These are phyloP conservation scores for Kwoniella mangroviensis DNA, from an alignment of 768 basidiomycete genomes.

Conservation along the genomic window DNA sequence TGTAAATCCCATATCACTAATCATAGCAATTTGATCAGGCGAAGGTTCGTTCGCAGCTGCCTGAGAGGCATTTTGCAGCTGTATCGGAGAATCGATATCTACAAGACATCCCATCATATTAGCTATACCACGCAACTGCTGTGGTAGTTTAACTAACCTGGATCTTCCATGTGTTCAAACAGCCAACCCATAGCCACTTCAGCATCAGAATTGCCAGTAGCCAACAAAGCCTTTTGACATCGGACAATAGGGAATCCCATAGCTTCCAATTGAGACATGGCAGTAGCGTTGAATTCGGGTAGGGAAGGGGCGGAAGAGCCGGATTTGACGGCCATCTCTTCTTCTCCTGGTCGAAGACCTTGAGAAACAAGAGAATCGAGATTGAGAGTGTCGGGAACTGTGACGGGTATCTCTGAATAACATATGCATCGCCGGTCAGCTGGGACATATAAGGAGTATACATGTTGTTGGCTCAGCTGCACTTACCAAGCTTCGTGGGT, in stretches of 20 bases:
- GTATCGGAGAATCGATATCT: constrained; percentile 87
- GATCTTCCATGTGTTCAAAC: constrained; percentile 91
- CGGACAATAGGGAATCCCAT: constrained; percentile 91
- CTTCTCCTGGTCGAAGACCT: constrained; percentile 74
- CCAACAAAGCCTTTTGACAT: constrained; percentile 87
- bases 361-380: constrained; percentile 71
- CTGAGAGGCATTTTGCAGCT: constrained; percentile 44
- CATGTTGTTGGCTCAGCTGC: background rate
- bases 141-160: constrained; percentile 63
- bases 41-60: constrained; percentile 65
- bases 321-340: constrained; percentile 65
- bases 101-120: background rate
- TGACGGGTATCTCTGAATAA: constrained; percentile 76
- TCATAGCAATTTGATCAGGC: constrained; percentile 70
- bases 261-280: constrained; percentile 74
- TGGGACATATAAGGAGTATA: background rate
- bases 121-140: too few relatives aligned
- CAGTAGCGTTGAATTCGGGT: constrained; percentile 74
- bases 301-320: constrained; percentile 55
- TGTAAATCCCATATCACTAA: constrained; percentile 93
- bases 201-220: constrained; percentile 73
- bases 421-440: constrained; percentile 20
- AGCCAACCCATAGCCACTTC: constrained; percentile 95
- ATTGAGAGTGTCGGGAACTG: constrained; percentile 70
- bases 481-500: constrained; percentile 84